These are phyloP conservation scores for Psilocybe sp. DNA, from an alignment of 768 basidiomycete genomes.

Conservation along the genomic window DNA sequence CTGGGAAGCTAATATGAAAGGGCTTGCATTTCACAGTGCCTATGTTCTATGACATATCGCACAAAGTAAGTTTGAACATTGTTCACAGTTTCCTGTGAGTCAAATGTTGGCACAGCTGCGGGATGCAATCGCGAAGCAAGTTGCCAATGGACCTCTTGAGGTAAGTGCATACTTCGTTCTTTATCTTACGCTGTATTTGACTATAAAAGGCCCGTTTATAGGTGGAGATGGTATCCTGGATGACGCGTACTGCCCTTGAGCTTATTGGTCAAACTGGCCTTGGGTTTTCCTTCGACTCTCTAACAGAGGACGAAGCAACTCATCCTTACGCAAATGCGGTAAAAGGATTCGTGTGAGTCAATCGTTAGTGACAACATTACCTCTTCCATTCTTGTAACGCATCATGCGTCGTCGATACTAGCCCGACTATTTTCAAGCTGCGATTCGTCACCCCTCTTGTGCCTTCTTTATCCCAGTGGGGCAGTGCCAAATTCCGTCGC, in stretches of 20 bases:
- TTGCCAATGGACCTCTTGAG: slow-evolving; percentile 28
- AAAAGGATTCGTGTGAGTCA: slow-evolving; percentile 28
- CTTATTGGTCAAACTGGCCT: slow-evolving; percentile 50
- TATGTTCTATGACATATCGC: slow-evolving; percentile 28
- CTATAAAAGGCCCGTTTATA: slow-evolving; percentile 10
- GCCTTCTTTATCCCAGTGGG: too few relatives aligned
- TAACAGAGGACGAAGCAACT: slow-evolving; percentile 25
- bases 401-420: not conserved
- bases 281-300: slow-evolving; percentile 40
- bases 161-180: slow-evolving; percentile 11
- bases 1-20: not conserved
- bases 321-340: slow-evolving; percentile 31
- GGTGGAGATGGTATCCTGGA: slow-evolving; percentile 36
- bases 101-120: slow-evolving; percentile 26
- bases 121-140: slow-evolving; percentile 20
- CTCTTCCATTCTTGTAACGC: not conserved
- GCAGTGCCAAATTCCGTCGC: slow-evolving; percentile 1
- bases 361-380: slow-evolving; percentile 5
- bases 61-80: slow-evolving; percentile 19
- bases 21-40: slow-evolving; percentile 22
- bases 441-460: too few relatives aligned
- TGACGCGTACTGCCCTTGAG: slow-evolving; percentile 44
- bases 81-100: not conserved
- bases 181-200: not conserved
- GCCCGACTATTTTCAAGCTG: too few relatives aligned